Evolutionary conservation across 139 green algal genomes (phyloP).

Genomic region (Spirogloea muscicola): DNA sequence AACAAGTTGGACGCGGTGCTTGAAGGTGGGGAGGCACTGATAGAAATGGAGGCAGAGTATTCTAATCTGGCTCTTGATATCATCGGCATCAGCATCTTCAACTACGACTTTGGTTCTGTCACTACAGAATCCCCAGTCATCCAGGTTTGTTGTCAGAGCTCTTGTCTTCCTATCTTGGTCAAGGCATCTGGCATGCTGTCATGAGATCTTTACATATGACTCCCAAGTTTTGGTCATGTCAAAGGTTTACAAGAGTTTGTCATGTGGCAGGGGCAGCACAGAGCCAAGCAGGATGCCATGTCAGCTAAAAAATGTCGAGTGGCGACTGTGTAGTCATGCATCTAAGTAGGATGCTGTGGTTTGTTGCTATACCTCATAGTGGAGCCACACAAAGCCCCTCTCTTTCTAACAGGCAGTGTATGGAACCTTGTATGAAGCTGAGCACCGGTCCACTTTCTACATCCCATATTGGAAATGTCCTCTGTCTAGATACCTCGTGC

Average conservation of each 20-base stretch:
- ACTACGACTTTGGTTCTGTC: conserved; percentile 96
- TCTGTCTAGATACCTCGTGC: conserved; percentile 50
- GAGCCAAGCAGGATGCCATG: not conserved
- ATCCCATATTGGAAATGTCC: conserved; percentile 96
- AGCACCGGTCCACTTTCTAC: conserved; percentile 98
- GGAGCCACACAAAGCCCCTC: not conserved
- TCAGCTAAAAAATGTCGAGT: not conserved
- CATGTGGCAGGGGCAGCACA: not conserved
- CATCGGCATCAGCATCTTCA: conserved; percentile 98
- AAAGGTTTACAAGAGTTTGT: not conserved
- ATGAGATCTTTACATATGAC: not conserved
- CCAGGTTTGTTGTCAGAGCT: conserved; percentile 53
- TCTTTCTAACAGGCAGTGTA: conserved; percentile 75
- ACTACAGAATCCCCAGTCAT: conserved; percentile 91
- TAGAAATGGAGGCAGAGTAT: conserved; percentile 96
- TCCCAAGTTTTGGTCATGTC: not conserved
- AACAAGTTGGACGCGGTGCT: conserved; percentile 65
- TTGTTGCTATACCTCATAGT: no score
- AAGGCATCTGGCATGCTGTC: not conserved
- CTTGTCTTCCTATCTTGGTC: not conserved
- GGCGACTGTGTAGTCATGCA: no score
- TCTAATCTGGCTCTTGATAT: conserved; percentile 94
- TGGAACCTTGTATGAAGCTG: conserved; percentile 91
- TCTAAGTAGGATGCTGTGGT: not conserved
- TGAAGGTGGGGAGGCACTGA: not conserved